Evolutionary conservation across 2,329 filamentous ascomycete species (phyloP).

Genomic region (Aspergillus novoparasiticus): DNA sequence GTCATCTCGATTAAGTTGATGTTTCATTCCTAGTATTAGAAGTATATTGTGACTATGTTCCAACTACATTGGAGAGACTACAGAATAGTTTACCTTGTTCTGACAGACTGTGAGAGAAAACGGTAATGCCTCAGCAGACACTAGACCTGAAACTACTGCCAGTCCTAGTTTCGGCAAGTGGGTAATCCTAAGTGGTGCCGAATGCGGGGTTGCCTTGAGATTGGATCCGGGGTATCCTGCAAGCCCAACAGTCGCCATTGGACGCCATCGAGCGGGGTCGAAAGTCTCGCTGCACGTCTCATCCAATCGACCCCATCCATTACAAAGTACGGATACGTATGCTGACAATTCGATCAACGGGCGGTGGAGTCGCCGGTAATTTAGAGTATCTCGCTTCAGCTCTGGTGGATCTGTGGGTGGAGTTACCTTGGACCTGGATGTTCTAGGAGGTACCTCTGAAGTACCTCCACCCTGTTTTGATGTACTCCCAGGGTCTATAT

Average conservation of each 20-base stretch:
- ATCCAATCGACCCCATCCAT: background rate
- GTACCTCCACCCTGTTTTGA: background rate
- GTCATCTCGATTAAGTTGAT: background rate
- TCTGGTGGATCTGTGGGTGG: slow-evolving; percentile 1
- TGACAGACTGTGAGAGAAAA: too few relatives aligned
- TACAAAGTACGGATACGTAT: background rate
- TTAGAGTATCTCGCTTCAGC: background rate
- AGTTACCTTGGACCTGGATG: background rate
- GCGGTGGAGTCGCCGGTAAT: background rate
- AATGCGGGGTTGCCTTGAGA: background rate
- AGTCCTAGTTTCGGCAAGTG: too few relatives aligned
- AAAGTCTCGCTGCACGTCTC: background rate
- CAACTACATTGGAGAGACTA: too few relatives aligned
- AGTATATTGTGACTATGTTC: too few relatives aligned
- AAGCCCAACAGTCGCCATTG: background rate
- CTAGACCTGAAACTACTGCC: too few relatives aligned
- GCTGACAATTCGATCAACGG: background rate
- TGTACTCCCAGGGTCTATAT: too few relatives aligned
- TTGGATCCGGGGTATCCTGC: background rate
- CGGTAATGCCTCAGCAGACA: too few relatives aligned
- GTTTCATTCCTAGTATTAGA: too few relatives aligned
- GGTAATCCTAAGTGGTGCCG: background rate
- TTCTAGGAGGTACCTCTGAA: too few relatives aligned
- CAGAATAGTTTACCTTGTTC: too few relatives aligned
- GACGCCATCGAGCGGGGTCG: background rate